Evolutionary conservation across 495 filamentous ascomycete genomes (phyloP).

Genomic region (Annulohypoxylon nitens): DNA sequence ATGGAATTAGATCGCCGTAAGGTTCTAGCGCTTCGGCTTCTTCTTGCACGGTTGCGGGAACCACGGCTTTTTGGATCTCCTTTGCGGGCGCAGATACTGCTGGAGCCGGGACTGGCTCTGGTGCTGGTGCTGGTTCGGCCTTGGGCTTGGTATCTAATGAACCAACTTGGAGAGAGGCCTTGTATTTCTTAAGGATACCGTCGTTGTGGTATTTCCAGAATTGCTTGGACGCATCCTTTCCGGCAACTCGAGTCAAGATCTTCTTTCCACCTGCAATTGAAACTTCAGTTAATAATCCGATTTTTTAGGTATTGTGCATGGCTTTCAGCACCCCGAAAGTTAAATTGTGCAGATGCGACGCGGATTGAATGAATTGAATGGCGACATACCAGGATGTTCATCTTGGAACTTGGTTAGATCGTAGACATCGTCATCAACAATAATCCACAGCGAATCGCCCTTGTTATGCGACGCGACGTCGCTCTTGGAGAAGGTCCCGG

Average conservation of each 20-base stretch:
- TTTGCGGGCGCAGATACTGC: slow-evolving; percentile 66
- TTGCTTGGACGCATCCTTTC: slow-evolving; percentile 97
- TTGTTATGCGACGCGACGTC: slow-evolving; percentile 95
- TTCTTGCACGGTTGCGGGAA: slow-evolving; percentile 62
- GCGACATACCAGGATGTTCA: slow-evolving; percentile 83
- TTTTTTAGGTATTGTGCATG: slow-evolving; percentile 17
- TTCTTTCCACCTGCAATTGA: slow-evolving; percentile 86
- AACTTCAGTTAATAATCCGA: slow-evolving; percentile 14
- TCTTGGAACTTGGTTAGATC: slow-evolving; percentile 95
- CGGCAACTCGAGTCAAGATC: slow-evolving; percentile 92
- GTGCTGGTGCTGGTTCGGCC: slow-evolving; percentile 51
- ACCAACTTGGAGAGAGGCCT: slow-evolving; percentile 86
- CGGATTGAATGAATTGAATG: background rate
- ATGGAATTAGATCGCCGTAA: slow-evolving; percentile 89
- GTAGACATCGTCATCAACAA: slow-evolving; percentile 96
- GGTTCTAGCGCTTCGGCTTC: slow-evolving; percentile 80
- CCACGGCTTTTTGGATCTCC: slow-evolving; percentile 64
- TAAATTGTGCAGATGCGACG: slow-evolving; percentile 25
- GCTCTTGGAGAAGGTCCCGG: slow-evolving; percentile 82
- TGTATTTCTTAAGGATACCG: slow-evolving; percentile 95
- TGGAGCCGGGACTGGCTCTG: slow-evolving; percentile 63
- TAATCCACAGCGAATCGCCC: slow-evolving; percentile 84
- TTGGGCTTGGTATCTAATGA: slow-evolving; percentile 89
- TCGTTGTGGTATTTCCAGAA: slow-evolving; percentile 99
- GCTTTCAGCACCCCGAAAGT: slow-evolving; percentile 28